Evolutionary conservation across 192 early-diverging fungal genomes (phyloP).

Genomic region (Rhizophlyctis rosea): DNA sequence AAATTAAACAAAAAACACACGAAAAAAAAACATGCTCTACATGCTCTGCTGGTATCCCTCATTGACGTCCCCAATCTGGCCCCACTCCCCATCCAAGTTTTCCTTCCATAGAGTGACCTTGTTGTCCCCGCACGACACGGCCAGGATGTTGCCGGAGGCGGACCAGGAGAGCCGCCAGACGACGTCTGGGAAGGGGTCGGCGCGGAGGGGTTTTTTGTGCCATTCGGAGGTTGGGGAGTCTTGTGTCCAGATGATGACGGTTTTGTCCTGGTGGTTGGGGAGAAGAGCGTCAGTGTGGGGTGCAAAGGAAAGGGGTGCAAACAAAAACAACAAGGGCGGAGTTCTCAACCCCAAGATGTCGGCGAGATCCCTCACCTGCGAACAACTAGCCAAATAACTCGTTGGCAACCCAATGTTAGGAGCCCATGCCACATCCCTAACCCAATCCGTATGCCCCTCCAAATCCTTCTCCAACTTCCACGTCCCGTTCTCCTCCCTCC

Average conservation of each 20-base stretch:
- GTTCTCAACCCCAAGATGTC: background rate
- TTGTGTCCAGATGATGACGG: constrained; percentile 94
- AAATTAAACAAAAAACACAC: too few relatives aligned
- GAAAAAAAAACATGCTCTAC: too few relatives aligned
- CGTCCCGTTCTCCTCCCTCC: constrained; percentile 53
- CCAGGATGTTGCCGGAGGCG: constrained; percentile 88
- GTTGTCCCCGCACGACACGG: constrained; percentile 95
- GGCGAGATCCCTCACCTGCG: constrained; percentile 62
- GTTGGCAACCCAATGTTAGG: constrained; percentile 90
- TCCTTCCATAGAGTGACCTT: constrained; percentile 97
- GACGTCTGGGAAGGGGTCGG: constrained; percentile 87
- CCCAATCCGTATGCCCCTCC: constrained; percentile 95
- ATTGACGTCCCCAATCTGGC: constrained; percentile 60
- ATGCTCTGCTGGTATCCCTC: background rate
- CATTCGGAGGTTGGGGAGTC: constrained; percentile 65
- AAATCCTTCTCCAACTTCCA: constrained; percentile 81
- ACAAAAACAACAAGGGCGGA: background rate
- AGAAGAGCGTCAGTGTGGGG: background rate
- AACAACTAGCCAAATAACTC: constrained; percentile 89
- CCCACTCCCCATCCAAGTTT: constrained; percentile 87
- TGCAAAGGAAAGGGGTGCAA: constrained; percentile 10
- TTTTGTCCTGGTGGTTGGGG: constrained; percentile 82
- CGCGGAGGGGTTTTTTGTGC: constrained; percentile 67
- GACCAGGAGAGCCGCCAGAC: constrained; percentile 99
- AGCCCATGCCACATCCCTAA: constrained; percentile 95